phyloP scores from a whole-genome alignment of 306 rosid species.

The Hylodesmum podocarpum region DNA sequence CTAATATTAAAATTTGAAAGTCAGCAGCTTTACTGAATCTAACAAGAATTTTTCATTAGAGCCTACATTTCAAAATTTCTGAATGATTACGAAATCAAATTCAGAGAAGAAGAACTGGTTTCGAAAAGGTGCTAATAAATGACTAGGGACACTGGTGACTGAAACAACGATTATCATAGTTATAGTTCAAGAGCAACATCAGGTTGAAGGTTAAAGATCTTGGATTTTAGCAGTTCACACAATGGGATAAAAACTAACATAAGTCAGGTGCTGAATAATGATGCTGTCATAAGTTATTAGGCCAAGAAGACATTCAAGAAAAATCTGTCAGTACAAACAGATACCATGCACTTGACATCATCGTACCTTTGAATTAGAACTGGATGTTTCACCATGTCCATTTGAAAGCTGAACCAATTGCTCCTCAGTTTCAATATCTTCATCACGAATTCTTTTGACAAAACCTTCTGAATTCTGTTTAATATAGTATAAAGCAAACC shows the following conservation, averaged over 20 bases:
- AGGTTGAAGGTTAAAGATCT: not conserved
- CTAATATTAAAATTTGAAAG: not conserved
- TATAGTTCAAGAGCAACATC: not conserved
- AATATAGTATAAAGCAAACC: slow-evolving; percentile 8
- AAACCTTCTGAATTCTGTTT: slow-evolving; percentile 57
- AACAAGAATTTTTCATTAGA: not conserved
- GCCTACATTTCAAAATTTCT: not conserved
- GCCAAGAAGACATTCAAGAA: not conserved
- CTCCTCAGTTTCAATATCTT: slow-evolving; percentile 61
- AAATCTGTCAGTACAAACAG: not conserved
- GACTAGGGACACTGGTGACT: not conserved
- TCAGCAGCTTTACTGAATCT: not conserved
- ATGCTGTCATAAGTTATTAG: not conserved
- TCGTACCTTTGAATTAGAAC: slow-evolving; percentile 47
- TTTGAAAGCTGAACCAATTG: slow-evolving; percentile 27
- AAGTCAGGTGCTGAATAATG: not conserved
- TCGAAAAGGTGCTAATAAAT: not conserved
- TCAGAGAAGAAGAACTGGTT: not conserved
- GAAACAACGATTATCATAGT: not conserved
- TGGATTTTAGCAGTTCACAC: not conserved
- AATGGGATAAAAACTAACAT: not conserved
- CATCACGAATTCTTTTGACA: slow-evolving; percentile 63
- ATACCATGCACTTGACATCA: not conserved
- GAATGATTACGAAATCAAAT: not conserved
- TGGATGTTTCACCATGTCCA: slow-evolving; percentile 44